Conservation (phyloP, 805 yeast genomes). For the Candida ascalaphidarum region DNA sequence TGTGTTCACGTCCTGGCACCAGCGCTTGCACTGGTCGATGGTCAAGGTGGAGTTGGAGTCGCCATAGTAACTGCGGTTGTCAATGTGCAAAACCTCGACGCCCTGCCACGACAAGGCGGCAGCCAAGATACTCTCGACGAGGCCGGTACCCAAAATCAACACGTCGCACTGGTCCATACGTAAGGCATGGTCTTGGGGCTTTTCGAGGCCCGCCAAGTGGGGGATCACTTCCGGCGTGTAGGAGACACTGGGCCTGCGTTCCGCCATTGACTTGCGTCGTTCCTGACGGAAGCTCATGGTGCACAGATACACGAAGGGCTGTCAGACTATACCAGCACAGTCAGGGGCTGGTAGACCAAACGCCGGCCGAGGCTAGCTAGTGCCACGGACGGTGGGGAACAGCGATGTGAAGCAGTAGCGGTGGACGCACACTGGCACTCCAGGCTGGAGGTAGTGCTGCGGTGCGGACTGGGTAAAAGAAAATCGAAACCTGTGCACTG, state of each 20-base stretch:
- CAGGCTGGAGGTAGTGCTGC: too few relatives aligned
- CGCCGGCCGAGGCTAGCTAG: too few relatives aligned
- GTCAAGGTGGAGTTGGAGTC: conserved; percentile 82
- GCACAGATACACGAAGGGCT: too few relatives aligned
- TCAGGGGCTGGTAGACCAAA: too few relatives aligned
- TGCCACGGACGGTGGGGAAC: too few relatives aligned
- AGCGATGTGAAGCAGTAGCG: too few relatives aligned
- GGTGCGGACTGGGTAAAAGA: too few relatives aligned
- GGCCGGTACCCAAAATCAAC: conserved; percentile 86
- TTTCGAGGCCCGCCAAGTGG: conserved; percentile 68
- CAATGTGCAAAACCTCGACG: conserved; percentile 87
- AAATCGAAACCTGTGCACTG: too few relatives aligned
- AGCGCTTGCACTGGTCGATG: conserved; percentile 72
- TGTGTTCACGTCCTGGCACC: conserved; percentile 69
- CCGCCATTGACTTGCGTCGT: conserved; percentile 60
- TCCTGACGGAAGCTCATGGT: too few relatives aligned
- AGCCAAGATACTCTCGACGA: conserved; percentile 80
- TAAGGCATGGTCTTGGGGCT: conserved; percentile 58
- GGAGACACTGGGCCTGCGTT: conserved; percentile 49
- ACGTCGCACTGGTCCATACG: conserved; percentile 70
- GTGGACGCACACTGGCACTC: too few relatives aligned
- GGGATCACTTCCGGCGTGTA: conserved; percentile 49
- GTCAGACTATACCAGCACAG: too few relatives aligned
- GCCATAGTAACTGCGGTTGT: conserved; percentile 78
- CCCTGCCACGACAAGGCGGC: conserved; percentile 98